These are phyloP conservation scores for Cyclanthera cordifolia DNA, from an alignment of 306 rosid genomes.

Conservation along the genomic window DNA sequence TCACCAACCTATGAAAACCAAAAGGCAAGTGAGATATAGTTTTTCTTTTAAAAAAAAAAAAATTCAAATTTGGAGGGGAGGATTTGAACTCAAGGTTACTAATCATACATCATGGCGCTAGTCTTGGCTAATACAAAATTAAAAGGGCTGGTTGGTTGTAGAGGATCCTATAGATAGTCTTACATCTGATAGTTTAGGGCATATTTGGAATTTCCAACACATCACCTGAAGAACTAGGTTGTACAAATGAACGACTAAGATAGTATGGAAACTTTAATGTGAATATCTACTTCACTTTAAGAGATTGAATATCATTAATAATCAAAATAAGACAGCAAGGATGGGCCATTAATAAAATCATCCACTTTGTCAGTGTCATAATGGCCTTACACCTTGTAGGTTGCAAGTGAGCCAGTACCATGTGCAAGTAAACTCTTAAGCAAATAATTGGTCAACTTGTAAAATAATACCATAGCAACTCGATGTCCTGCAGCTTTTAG, in stretches of 20 bases:
- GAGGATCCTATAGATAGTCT: neutral
- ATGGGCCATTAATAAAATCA: too few species aligned
- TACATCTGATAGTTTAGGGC: neutral
- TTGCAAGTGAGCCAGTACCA: neutral
- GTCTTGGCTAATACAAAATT: conserved; percentile 10
- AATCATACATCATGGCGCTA: neutral
- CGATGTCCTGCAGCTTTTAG: conserved; percentile 73
- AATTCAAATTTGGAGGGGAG: too few species aligned
- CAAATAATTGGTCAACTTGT: neutral
- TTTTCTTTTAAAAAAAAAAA: too few species aligned
- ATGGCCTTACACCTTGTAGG: neutral
- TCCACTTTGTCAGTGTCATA: neutral
- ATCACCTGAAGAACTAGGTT: neutral
- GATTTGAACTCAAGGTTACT: too few species aligned
- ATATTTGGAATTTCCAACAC: neutral
- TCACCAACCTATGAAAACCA: conserved; percentile 69
- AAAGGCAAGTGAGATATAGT: neutral
- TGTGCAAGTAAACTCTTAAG: conserved; percentile 8
- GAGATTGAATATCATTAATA: too few species aligned
- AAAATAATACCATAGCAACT: conserved; percentile 78
- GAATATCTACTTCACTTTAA: neutral
- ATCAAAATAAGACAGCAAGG: too few species aligned
- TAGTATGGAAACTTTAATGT: neutral
- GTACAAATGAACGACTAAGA: neutral
- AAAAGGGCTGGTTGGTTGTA: neutral